A percentile compares a stretch with the other conserved stretches of the same genome.
Conservation (phyloP, 768 basidiomycete genomes). For the Kwoniella sp. region DNA sequence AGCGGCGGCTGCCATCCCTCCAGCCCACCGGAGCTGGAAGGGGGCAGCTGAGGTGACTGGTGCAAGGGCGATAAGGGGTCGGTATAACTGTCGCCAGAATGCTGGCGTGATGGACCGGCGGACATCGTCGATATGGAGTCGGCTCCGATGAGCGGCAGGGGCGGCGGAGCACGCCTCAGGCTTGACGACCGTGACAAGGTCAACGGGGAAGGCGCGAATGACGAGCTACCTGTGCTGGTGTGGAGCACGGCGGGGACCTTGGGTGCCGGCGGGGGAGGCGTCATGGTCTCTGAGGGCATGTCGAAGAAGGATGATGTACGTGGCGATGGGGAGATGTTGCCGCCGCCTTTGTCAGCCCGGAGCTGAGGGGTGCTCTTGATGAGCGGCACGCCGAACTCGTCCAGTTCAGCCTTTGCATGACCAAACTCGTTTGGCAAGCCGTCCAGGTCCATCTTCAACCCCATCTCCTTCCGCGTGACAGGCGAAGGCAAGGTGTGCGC, state of each 20-base stretch:
- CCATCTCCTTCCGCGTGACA: neutral
- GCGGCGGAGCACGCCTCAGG: conserved; percentile 5
- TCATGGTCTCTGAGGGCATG: conserved; percentile 2
- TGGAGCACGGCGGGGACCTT: neutral
- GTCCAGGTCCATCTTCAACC: conserved; percentile 12
- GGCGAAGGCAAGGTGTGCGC: conserved; percentile 2
- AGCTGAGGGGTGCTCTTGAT: neutral
- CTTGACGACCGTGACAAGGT: conserved; percentile 23
- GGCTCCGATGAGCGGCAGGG: neutral
- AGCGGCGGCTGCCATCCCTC: conserved; percentile 32
- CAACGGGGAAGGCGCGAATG: conserved; percentile 27
- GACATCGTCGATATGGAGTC: neutral
- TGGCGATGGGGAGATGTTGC: conserved; percentile 4
- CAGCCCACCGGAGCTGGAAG: conserved; percentile 6
- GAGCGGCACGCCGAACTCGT: conserved; percentile 6
- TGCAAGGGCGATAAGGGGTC: conserved; percentile 40
- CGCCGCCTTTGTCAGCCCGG: neutral
- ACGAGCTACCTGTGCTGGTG: neutral
- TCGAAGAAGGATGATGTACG: conserved; percentile 29
- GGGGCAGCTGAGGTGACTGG: conserved; percentile 31
- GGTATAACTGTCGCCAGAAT: conserved; percentile 1
- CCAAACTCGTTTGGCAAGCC: neutral
- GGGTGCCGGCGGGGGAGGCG: conserved; percentile 12
- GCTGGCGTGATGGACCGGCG: neutral
- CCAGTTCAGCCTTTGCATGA: neutral